These are phyloP conservation scores for Hanseniaspora pseudoguilliermondii DNA, from an alignment of 805 yeast genomes.

Conservation along the genomic window DNA sequence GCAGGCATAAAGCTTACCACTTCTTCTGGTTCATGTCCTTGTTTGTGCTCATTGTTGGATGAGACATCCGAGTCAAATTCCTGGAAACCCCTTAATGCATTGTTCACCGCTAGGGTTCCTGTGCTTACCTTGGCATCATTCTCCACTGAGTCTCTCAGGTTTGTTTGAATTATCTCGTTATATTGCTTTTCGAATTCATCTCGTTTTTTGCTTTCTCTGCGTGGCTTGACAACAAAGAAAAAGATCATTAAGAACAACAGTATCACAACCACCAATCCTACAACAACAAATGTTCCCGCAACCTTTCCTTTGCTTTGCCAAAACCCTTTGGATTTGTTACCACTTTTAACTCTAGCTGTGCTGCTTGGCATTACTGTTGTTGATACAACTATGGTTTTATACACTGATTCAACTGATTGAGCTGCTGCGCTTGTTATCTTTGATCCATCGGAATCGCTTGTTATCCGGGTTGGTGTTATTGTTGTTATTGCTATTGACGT, in stretches of 20 bases:
- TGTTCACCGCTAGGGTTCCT: slow-evolving; percentile 13
- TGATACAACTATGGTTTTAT: slow-evolving; percentile 5
- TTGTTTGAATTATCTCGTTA: slow-evolving; percentile 17
- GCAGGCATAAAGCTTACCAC: not conserved
- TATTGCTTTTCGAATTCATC: slow-evolving; percentile 22
- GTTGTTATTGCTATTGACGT: slow-evolving; percentile 18
- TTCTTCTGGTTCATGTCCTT: not conserved
- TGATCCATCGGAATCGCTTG: not conserved
- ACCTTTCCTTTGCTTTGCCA: slow-evolving; percentile 64
- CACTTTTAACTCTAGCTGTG: not conserved
- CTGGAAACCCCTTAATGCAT: slow-evolving; percentile 14
- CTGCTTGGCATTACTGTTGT: slow-evolving; percentile 1
- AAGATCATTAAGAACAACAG: slow-evolving; percentile 34
- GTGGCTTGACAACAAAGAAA: slow-evolving; percentile 26
- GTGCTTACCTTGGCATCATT: not conserved
- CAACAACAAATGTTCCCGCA: slow-evolving; percentile 74
- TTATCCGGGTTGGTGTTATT: slow-evolving; percentile 15
- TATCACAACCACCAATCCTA: slow-evolving; percentile 48
- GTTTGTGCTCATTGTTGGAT: not conserved
- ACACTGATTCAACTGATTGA: not conserved
- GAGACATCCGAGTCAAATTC: slow-evolving; percentile 16
- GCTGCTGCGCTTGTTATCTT: not conserved
- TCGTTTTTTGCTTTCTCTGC: slow-evolving; percentile 15
- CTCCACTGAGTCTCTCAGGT: slow-evolving; percentile 5
- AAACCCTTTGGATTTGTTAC: slow-evolving; percentile 31